Conservation (phyloP, 192 early-diverging fungal genomes). For the Backusella luteola region DNA sequence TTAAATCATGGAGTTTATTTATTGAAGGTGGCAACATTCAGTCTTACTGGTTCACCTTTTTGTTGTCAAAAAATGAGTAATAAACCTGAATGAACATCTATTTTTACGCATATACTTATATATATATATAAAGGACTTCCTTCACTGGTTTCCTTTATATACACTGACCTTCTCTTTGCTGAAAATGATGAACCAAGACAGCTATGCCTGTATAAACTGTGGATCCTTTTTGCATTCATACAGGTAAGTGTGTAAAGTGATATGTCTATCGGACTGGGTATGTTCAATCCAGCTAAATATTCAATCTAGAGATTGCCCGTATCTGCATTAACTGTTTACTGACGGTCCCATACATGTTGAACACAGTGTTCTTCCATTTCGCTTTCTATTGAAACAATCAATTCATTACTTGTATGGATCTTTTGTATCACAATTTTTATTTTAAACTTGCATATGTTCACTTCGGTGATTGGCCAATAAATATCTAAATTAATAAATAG, state of each 20-base stretch:
- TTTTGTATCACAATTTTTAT: background rate
- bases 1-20: no score
- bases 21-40: no score
- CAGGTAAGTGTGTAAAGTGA: background rate
- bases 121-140: no score
- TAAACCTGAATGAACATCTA: no score
- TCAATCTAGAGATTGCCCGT: background rate
- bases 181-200: background rate
- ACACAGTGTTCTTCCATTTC: background rate
- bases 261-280: background rate
- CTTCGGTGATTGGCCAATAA: background rate
- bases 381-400: background rate
- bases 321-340: background rate
- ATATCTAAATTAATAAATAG: background rate
- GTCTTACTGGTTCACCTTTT: no score
- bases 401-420: background rate
- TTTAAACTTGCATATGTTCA: background rate
- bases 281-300: background rate
- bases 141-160: no score
- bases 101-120: no score
- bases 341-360: background rate
- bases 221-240: background rate
- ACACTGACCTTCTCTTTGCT: background rate
- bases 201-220: background rate
- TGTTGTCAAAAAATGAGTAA: no score